Conservation (phyloP, 768 basidiomycete genomes). For the Stropharia rugosoannulata region DNA sequence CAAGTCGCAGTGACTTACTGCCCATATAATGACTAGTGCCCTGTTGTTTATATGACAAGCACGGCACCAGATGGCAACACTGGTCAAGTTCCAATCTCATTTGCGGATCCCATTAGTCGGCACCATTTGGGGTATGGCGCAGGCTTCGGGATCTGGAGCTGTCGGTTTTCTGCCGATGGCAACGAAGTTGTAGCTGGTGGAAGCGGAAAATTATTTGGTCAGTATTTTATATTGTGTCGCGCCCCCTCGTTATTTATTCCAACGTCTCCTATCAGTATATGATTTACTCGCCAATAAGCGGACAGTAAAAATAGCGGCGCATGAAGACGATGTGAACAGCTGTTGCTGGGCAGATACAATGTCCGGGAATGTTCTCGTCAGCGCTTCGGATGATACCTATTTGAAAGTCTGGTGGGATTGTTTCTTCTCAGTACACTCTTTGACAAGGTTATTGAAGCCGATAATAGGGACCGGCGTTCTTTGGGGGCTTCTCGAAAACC, state of each 20-base stretch:
- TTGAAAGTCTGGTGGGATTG: constrained; percentile 86
- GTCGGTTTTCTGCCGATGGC: constrained; percentile 94
- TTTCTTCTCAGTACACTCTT: constrained; percentile 45
- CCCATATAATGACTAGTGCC: no score
- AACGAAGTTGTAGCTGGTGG: constrained; percentile 95
- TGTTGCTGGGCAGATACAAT: constrained; percentile 94
- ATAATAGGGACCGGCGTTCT: constrained; percentile 54
- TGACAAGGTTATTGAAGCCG: constrained; percentile 20
- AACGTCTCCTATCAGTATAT: constrained; percentile 58
- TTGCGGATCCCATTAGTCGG: constrained; percentile 47
- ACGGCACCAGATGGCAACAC: constrained; percentile 58
- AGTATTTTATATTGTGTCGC: constrained; percentile 2
- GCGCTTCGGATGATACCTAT: constrained; percentile 92
- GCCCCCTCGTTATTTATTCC: neutral
- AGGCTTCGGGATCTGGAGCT: constrained; percentile 84
- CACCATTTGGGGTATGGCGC: constrained; percentile 39
- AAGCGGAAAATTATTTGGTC: constrained; percentile 74
- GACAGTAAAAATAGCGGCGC: constrained; percentile 85
- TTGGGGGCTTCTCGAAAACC: constrained; percentile 64
- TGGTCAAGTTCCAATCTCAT: constrained; percentile 61
- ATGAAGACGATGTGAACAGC: constrained; percentile 90
- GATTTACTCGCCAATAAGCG: constrained; percentile 80
- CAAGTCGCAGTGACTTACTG: constrained; percentile 51
- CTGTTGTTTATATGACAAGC: constrained; percentile 64
- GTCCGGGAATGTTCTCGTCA: constrained; percentile 92